Conservation (phyloP, 2,329 filamentous ascomycete genomes). For the Whalleya microplaca region DNA sequence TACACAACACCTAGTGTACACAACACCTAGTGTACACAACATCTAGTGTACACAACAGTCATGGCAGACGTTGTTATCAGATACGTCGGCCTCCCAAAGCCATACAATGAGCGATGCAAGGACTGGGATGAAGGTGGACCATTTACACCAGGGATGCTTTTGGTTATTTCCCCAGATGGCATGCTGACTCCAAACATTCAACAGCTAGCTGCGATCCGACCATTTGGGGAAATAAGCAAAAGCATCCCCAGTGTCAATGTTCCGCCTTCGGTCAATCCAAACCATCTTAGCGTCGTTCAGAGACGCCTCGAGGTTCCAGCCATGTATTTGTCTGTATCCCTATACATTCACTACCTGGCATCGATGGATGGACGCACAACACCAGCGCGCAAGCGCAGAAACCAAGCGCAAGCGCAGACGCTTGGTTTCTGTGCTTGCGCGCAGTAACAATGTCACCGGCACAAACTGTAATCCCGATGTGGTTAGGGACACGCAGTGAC, state of each 20-base stretch:
- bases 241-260: slow-evolving; percentile 24
- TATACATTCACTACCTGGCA: slow-evolving; percentile 12
- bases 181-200: slow-evolving; percentile 1
- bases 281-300: slow-evolving; percentile 14
- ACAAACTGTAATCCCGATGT: too few species aligned
- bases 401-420: too few species aligned
- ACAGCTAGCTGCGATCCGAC: neutral
- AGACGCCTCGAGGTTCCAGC: slow-evolving; percentile 14
- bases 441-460: too few species aligned
- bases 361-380: too few species aligned
- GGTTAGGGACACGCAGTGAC: too few species aligned
- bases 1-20: too few species aligned
- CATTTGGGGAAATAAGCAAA: slow-evolving; percentile 4
- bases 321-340: slow-evolving; percentile 24
- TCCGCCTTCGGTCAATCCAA: slow-evolving; percentile 24
- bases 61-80: slow-evolving; percentile 30
- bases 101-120: slow-evolving; percentile 28
- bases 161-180: slow-evolving; percentile 17
- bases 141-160: too few species aligned
- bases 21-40: too few species aligned
- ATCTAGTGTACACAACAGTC: too few species aligned
- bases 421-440: too few species aligned
- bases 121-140: slow-evolving; percentile 36
- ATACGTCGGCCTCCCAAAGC: slow-evolving; percentile 24
- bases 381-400: too few species aligned